These are phyloP conservation scores for Colletotrichum viniferum DNA, from an alignment of 2,329 filamentous ascomycete species.

Conservation along the genomic window DNA sequence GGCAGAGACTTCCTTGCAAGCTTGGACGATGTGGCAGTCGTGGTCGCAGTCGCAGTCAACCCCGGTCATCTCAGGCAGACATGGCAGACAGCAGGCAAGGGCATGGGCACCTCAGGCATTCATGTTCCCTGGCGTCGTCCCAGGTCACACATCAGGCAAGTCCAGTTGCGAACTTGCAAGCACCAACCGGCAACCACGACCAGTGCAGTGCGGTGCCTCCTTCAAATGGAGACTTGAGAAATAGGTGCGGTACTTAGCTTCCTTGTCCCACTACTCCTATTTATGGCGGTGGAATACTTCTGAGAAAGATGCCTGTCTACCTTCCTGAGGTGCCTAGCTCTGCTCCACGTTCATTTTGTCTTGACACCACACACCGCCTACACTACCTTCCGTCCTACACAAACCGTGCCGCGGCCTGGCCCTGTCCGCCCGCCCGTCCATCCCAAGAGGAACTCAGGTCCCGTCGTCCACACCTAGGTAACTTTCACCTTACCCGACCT, in stretches of 20 bases:
- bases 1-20: not conserved
- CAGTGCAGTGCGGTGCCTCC: not conserved
- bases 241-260: not conserved
- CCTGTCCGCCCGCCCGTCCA: not conserved
- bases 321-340: not conserved
- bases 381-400: not conserved
- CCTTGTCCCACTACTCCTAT: not conserved
- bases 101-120: not conserved
- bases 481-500: not conserved
- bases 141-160: not conserved
- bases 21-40: not conserved
- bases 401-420: not conserved
- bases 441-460: not conserved
- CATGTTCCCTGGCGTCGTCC: not conserved
- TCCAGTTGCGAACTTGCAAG: not conserved
- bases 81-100: not conserved
- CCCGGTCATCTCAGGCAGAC: not conserved
- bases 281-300: not conserved
- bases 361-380: not conserved
- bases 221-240: not conserved
- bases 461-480: not conserved
- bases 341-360: not conserved
- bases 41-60: not conserved
- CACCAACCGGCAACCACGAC: not conserved
- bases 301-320: fast-evolving